These are phyloP conservation scores for Pestalotiopsis sp. DNA, from an alignment of 2,329 filamentous ascomycete genomes.

Conservation along the genomic window DNA sequence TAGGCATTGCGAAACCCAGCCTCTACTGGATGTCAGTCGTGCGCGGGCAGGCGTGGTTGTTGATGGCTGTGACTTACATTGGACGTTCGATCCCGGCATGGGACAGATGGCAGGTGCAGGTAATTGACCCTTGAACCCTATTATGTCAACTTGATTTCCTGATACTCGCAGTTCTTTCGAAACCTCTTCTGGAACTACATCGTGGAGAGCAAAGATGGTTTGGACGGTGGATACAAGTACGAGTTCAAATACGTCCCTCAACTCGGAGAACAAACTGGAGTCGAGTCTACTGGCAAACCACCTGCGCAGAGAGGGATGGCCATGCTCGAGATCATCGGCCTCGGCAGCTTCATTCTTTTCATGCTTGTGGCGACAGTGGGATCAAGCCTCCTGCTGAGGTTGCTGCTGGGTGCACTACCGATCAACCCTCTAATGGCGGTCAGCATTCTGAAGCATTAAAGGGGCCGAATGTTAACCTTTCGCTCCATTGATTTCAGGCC, in stretches of 20 bases:
- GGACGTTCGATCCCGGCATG: neutral
- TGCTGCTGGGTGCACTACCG: neutral
- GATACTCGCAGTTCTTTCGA: neutral
- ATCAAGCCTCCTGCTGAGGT: neutral
- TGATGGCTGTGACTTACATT: neutral
- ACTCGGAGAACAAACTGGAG: neutral
- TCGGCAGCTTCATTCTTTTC: neutral
- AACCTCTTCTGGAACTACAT: neutral
- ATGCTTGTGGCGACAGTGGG: neutral
- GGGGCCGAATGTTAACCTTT: neutral
- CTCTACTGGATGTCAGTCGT: neutral
- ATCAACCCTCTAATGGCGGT: neutral
- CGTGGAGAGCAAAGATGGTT: neutral
- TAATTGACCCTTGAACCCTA: neutral
- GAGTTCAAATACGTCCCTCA: neutral
- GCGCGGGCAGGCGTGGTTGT: neutral
- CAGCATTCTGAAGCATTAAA: neutral
- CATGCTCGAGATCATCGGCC: neutral
- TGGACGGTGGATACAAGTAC: neutral
- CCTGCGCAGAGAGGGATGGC: neutral
- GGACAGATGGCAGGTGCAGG: neutral
- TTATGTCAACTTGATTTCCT: neutral
- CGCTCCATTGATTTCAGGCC: neutral
- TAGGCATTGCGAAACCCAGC: neutral
- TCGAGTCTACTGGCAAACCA: neutral